Evolutionary conservation across 129 eudicot species (phyloP).

Genomic region (Erigeron canadensis): DNA sequence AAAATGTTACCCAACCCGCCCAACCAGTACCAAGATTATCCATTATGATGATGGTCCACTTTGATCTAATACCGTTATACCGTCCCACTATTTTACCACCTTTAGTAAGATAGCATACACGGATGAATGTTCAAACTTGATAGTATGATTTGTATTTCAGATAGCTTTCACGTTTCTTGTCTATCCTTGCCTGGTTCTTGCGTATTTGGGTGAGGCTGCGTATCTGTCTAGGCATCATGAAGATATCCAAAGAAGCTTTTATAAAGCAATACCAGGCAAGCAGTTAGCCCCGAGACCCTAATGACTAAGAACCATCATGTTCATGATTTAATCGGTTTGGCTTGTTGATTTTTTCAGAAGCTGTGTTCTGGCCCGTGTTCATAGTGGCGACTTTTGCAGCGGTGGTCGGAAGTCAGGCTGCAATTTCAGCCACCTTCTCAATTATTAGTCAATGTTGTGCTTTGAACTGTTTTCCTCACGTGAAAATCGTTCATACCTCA

Average conservation of each 20-base stretch:
- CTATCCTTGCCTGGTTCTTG: constrained; percentile 71
- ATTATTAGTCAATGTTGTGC: constrained; percentile 74
- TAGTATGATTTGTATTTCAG: constrained; percentile 34
- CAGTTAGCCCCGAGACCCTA: background rate
- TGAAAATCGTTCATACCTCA: constrained; percentile 75
- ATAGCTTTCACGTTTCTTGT: constrained; percentile 68
- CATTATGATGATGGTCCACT: too few relatives aligned
- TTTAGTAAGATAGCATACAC: background rate
- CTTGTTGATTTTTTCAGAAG: constrained; percentile 36
- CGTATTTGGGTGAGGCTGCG: constrained; percentile 82
- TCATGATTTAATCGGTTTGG: background rate
- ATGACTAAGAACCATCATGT: background rate
- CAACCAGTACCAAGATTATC: background rate
- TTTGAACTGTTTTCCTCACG: constrained; percentile 66
- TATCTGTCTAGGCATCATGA: constrained; percentile 55
- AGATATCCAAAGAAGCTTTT: constrained; percentile 51
- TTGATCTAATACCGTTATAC: background rate
- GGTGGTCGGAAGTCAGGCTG: constrained; percentile 74
- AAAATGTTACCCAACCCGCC: background rate
- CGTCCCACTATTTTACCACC: background rate
- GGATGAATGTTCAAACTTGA: constrained; percentile 11
- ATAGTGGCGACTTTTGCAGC: constrained; percentile 68
- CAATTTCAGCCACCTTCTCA: constrained; percentile 79
- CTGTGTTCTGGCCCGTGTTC: constrained; percentile 67
- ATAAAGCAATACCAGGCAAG: constrained; percentile 70